Conservation (phyloP, 2,329 filamentous ascomycete species). For the Pseudogymnoascus sp. region DNA sequence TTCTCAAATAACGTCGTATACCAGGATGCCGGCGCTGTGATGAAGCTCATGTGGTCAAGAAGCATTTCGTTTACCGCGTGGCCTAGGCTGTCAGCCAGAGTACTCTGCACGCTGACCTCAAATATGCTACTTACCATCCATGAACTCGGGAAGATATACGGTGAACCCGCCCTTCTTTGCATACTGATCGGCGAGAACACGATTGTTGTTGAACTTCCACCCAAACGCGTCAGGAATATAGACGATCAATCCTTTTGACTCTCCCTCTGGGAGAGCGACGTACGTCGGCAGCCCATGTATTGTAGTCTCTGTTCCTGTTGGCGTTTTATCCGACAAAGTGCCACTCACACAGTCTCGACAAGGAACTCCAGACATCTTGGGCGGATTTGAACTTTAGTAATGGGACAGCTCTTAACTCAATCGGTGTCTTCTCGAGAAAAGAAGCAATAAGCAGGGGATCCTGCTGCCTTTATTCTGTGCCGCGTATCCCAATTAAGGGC, state of each 20-base stretch:
- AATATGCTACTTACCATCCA: constrained; percentile 36
- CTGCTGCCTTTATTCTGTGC: background rate
- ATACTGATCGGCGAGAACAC: constrained; percentile 44
- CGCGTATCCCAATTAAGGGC: background rate
- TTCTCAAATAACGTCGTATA: constrained; percentile 24
- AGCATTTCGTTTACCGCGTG: constrained; percentile 15
- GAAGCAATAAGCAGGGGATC: background rate
- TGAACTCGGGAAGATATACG: constrained; percentile 48
- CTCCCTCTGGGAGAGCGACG: constrained; percentile 33
- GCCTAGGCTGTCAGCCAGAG: constrained; percentile 17
- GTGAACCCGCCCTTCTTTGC: constrained; percentile 39
- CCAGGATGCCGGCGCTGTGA: constrained; percentile 21
- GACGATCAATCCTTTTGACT: constrained; percentile 40
- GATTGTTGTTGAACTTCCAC: constrained; percentile 43
- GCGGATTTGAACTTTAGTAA: background rate
- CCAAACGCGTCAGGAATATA: constrained; percentile 47
- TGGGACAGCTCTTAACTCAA: background rate
- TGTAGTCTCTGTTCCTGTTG: constrained; percentile 35
- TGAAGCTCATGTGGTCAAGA: constrained; percentile 20
- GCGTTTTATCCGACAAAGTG: constrained; percentile 34
- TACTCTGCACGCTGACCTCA: background rate
- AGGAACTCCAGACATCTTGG: constrained; percentile 1
- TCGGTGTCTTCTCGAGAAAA: background rate
- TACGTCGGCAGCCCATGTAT: constrained; percentile 43
- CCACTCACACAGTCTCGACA: constrained; percentile 34